Percentiles rank a stretch among this genome's conserved stretches.
These are phyloP conservation scores for Dipteronia dyeriana DNA, from an alignment of 345 rosid genomes.

Conservation along the genomic window DNA sequence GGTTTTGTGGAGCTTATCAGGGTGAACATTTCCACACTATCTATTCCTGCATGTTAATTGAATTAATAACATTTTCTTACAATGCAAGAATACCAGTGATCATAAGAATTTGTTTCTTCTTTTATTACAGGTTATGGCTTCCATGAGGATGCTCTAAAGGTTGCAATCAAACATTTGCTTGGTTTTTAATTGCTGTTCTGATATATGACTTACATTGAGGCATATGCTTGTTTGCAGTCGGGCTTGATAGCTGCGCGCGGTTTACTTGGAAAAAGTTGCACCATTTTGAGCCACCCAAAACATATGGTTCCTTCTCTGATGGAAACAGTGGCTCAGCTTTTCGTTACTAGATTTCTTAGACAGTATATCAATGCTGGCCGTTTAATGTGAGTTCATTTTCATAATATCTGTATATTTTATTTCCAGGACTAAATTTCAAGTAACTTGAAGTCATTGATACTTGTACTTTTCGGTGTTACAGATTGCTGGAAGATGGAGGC, in stretches of 20 bases:
- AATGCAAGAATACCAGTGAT: neutral
- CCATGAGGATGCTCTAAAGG: slow-evolving; percentile 94
- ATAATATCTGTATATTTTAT: too few relatives aligned
- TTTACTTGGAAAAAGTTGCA: slow-evolving; percentile 53
- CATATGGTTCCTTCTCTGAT: slow-evolving; percentile 76
- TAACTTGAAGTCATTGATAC: too few relatives aligned
- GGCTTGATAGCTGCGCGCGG: slow-evolving; percentile 70
- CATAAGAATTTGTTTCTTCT: too few relatives aligned
- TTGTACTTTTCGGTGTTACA: slow-evolving; percentile 18
- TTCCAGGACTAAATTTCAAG: too few relatives aligned
- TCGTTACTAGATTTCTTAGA: slow-evolving; percentile 74
- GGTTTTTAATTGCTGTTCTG: too few relatives aligned
- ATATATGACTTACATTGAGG: neutral
- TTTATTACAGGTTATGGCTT: slow-evolving; percentile 82
- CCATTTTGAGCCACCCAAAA: slow-evolving; percentile 54
- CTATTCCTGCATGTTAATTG: too few relatives aligned
- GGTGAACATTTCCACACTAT: slow-evolving; percentile 38
- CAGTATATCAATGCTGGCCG: slow-evolving; percentile 63
- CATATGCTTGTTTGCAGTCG: slow-evolving; percentile 43
- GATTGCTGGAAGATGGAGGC: slow-evolving; percentile 88
- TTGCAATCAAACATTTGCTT: slow-evolving; percentile 13
- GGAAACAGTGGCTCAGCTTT: slow-evolving; percentile 73
- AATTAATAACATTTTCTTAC: neutral
- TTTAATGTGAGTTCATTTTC: slow-evolving; percentile 56
- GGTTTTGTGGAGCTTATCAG: slow-evolving; percentile 95